Base-by-base conservation (phyloP, 805 yeast species). In the Wickerhamiella sergipiensis region DNA sequence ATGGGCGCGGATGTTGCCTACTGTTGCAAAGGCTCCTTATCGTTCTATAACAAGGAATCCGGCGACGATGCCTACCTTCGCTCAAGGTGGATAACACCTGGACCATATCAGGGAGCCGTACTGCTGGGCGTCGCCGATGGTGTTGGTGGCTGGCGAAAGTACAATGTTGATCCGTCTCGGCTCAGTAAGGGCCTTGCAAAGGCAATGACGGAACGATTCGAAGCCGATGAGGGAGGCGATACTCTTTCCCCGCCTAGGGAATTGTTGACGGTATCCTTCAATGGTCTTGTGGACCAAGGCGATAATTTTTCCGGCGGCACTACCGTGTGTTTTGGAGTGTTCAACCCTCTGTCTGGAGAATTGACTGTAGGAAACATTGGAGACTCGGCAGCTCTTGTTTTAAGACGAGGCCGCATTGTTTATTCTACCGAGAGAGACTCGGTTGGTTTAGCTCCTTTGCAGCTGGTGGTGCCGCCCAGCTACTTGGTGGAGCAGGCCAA, bases 131-230 rank as follows among this genome's bases (percentile, higher is more conserved):
- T 66, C 15, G 68, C 96, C 6, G 98, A 90, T 67, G 98, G 98
- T 13, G 97, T 92, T 3, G 97, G 97, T 15, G 97, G 97, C 2
- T 90, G 97, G 97, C 77, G 85, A 1, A 92, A 85, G 54, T 81
- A 85, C 46, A 97, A 97, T 0, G 83, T 79, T 59, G 96, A 90
- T 64, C 85, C 95, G 1, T 77, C 87, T 52, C 90, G 90, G 7
- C 85, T 90, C 53, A 81, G 92, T 42, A 73, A 94, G 57, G 92
- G 85, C 59, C 68, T 90, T 40, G 83, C 95, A 56, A 67, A 67
- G 6, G 70, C 77, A 3, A 72, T 86, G 61, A 71, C 74, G 18
- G 61, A 66, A 2, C 57, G 54, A 18, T 80, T 69, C 56, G 64
- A 57, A 55, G 59, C 23, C 52, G 55, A 48, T 43, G 54, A 52